phyloP scores from a whole-genome alignment of 2,329 filamentous ascomycete genomes.

The Ophiostoma populinum region DNA sequence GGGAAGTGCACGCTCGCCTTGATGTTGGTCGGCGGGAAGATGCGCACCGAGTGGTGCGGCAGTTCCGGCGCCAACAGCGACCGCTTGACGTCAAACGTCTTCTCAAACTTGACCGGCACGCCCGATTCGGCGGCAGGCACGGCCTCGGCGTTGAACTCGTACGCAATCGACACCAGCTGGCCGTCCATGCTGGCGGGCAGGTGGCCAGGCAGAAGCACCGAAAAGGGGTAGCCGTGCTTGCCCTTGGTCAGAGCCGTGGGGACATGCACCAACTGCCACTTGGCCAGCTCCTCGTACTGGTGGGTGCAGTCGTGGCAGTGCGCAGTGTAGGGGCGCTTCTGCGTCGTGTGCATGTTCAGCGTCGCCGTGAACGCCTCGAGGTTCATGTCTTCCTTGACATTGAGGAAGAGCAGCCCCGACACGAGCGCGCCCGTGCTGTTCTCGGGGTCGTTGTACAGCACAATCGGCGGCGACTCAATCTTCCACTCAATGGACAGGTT shows the following conservation, averaged over 20 bases:
- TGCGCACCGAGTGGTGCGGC: slow-evolving; percentile 77
- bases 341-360: slow-evolving; percentile 51
- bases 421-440: slow-evolving; percentile 71
- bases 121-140: slow-evolving; percentile 37
- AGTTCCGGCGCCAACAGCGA: slow-evolving; percentile 56
- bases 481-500: slow-evolving; percentile 32
- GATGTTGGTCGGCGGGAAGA: slow-evolving; percentile 93
- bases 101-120: slow-evolving; percentile 40
- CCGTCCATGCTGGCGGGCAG: slow-evolving; percentile 73
- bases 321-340: slow-evolving; percentile 64
- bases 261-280: slow-evolving; percentile 58
- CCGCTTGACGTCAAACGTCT: slow-evolving; percentile 57
- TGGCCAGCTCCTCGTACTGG: slow-evolving; percentile 56
- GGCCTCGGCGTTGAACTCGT: slow-evolving; percentile 56
- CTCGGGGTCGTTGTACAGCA: slow-evolving; percentile 62
- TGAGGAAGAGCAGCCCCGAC: slow-evolving; percentile 63
- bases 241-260: slow-evolving; percentile 35
- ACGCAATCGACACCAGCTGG: slow-evolving; percentile 54
- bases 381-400: slow-evolving; percentile 51
- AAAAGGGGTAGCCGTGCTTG: slow-evolving; percentile 72
- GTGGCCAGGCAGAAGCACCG: slow-evolving; percentile 66
- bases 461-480: slow-evolving; percentile 74
- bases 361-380: slow-evolving; percentile 57
- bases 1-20: slow-evolving; percentile 70
- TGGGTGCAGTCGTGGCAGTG: slow-evolving; percentile 65